Conservation (phyloP, 176 grass and related monocot species). For the Tillandsia fasciculata region DNA sequence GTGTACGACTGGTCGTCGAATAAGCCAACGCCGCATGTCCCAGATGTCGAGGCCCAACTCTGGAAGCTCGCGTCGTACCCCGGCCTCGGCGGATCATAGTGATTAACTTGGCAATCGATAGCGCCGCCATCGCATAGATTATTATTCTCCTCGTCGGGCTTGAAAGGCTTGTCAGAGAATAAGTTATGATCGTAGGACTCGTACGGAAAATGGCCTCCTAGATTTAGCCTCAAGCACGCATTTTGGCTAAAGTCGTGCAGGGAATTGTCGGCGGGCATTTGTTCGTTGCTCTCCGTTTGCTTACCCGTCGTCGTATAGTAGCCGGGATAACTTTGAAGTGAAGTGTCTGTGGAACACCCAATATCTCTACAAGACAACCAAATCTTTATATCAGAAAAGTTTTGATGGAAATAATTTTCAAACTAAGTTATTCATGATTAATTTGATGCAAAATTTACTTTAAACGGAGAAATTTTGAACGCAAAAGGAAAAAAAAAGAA, state of each 20-base stretch:
- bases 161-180: conserved; percentile 36
- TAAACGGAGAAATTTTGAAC: no score
- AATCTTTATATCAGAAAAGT: conserved; percentile 4
- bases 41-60: conserved; percentile 43
- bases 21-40: conserved; percentile 26
- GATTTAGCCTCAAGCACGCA: conserved; percentile 35
- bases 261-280: conserved; percentile 13
- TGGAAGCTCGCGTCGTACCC: conserved; percentile 60
- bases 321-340: conserved; percentile 38
- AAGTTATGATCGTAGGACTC: conserved; percentile 28
- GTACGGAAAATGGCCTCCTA: conserved; percentile 41
- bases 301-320: conserved; percentile 48
- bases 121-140: conserved; percentile 2
- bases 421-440: not conserved
- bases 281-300: conserved; percentile 17
- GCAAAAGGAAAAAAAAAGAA: not conserved
- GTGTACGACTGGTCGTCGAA: conserved; percentile 36
- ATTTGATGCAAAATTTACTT: not conserved
- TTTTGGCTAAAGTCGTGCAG: conserved; percentile 29
- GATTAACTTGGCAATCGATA: conserved; percentile 19
- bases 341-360: conserved; percentile 39
- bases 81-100: conserved; percentile 44
- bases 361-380: conserved; percentile 37
- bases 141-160: conserved; percentile 32
- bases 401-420: not conserved